phyloP scores from a whole-genome alignment of 305 asterid genomes.

The Fraxinus angustifolia region DNA sequence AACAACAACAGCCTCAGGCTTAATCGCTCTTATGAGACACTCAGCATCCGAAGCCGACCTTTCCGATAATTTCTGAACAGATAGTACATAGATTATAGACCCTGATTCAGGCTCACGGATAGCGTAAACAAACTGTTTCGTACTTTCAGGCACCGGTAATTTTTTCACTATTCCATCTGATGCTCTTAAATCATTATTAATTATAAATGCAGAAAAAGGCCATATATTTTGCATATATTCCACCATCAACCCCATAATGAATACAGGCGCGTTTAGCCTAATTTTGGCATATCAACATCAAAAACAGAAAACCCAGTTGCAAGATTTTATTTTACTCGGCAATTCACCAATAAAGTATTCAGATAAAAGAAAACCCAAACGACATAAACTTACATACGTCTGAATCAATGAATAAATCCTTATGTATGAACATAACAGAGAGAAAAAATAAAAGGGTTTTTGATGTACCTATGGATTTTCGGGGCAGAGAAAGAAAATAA shows the following conservation, averaged over 20 bases:
- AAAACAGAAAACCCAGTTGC: slow-evolving; percentile 17
- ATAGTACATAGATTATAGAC: slow-evolving; percentile 58
- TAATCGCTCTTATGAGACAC: slow-evolving; percentile 61
- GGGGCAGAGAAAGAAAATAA: neutral
- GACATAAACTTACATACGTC: neutral
- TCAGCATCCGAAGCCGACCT: slow-evolving; percentile 76
- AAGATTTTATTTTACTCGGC: slow-evolving; percentile 14
- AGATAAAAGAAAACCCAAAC: neutral
- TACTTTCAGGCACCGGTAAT: slow-evolving; percentile 64
- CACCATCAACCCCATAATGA: slow-evolving; percentile 39
- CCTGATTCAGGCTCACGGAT: slow-evolving; percentile 59
- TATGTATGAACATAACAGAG: neutral
- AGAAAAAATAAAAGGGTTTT: neutral
- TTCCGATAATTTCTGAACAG: slow-evolving; percentile 82
- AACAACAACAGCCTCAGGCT: slow-evolving; percentile 85
- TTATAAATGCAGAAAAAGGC: slow-evolving; percentile 57
- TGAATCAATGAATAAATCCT: neutral
- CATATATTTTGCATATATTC: slow-evolving; percentile 54
- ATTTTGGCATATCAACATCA: slow-evolving; percentile 17
- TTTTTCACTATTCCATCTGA: slow-evolving; percentile 64
- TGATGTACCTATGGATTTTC: slow-evolving; percentile 14
- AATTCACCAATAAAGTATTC: neutral
- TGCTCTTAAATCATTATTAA: slow-evolving; percentile 57
- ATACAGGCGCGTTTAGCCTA: neutral
- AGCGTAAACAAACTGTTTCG: slow-evolving; percentile 78